These are phyloP conservation scores for Boletus bicolor DNA, from an alignment of 768 basidiomycete species.

Conservation along the genomic window DNA sequence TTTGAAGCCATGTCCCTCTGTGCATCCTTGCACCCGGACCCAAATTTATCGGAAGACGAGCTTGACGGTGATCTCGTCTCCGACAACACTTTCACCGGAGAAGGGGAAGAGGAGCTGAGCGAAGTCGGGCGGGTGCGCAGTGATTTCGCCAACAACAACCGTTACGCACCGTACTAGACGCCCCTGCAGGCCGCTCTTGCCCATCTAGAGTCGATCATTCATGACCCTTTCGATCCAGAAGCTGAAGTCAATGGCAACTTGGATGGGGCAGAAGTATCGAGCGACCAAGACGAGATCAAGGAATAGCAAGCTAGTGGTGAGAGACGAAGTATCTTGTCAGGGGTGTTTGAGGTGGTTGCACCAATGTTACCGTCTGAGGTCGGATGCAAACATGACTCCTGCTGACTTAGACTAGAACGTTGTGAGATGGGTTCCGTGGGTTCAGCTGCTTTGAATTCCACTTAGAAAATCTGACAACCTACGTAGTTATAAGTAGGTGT, in stretches of 20 bases:
- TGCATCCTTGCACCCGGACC: constrained; percentile 82
- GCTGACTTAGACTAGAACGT: background rate
- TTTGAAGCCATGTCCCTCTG: constrained; percentile 86
- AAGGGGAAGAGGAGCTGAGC: constrained; percentile 70
- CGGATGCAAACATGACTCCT: background rate
- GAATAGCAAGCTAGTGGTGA: constrained; percentile 2
- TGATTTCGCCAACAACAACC: constrained; percentile 72
- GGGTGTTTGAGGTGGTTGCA: background rate
- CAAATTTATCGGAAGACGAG: constrained; percentile 39
- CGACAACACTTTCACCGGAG: constrained; percentile 44
- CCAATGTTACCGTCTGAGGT: background rate
- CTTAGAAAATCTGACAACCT: background rate
- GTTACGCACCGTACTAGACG: constrained; percentile 85
- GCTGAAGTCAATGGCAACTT: constrained; percentile 15
- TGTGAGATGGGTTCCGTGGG: background rate
- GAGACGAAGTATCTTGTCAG: background rate
- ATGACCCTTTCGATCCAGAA: constrained; percentile 41
- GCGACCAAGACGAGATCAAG: constrained; percentile 13
- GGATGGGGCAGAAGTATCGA: constrained; percentile 13
- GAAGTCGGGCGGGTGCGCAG: constrained; percentile 94
- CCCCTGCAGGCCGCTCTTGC: constrained; percentile 69
- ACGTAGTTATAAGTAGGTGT: background rate
- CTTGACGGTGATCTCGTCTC: constrained; percentile 57
- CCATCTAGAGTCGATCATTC: constrained; percentile 79
- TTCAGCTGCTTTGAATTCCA: background rate